Conservation (phyloP, 2,329 filamentous ascomycete species). For the Monilinia vaccinii-corymbosi region DNA sequence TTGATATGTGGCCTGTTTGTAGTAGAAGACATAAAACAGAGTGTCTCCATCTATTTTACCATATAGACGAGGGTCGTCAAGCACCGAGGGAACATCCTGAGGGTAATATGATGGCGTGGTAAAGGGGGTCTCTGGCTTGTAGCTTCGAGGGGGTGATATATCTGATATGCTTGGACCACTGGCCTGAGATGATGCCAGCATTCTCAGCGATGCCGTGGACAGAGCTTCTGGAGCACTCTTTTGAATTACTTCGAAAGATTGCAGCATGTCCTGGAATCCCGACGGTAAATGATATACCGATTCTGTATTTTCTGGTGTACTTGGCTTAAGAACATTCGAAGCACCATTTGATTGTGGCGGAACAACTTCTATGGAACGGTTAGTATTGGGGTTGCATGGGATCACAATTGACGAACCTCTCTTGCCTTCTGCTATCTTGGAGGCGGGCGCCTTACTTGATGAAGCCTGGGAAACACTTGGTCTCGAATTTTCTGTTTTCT, state of each 20-base stretch:
- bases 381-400: conserved; percentile 11
- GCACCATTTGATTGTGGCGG: conserved; percentile 31
- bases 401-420: conserved; percentile 34
- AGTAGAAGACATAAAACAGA: conserved; percentile 98
- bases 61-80: conserved; percentile 85
- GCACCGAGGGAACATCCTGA: conserved; percentile 82
- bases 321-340: conserved; percentile 41
- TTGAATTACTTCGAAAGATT: conserved; percentile 74
- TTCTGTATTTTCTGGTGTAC: conserved; percentile 42
- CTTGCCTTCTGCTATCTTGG: conserved; percentile 36
- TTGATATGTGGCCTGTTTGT: conserved; percentile 91
- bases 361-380: conserved; percentile 11
- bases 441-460: conserved; percentile 28
- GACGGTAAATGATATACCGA: conserved; percentile 89
- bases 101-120: conserved; percentile 78
- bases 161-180: conserved; percentile 66
- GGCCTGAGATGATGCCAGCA: conserved; percentile 67
- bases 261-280: conserved; percentile 79
- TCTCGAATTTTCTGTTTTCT: conserved; percentile 34
- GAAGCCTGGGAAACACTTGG: conserved; percentile 20
- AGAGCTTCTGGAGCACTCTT: conserved; percentile 28
- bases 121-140: conserved; percentile 74
- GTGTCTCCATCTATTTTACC: conserved; percentile 88
- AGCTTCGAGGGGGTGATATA: conserved; percentile 72
- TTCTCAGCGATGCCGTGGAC: conserved; percentile 58